phyloP scores from a whole-genome alignment of 768 basidiomycete genomes.

The Tricholoma furcatifolium region DNA sequence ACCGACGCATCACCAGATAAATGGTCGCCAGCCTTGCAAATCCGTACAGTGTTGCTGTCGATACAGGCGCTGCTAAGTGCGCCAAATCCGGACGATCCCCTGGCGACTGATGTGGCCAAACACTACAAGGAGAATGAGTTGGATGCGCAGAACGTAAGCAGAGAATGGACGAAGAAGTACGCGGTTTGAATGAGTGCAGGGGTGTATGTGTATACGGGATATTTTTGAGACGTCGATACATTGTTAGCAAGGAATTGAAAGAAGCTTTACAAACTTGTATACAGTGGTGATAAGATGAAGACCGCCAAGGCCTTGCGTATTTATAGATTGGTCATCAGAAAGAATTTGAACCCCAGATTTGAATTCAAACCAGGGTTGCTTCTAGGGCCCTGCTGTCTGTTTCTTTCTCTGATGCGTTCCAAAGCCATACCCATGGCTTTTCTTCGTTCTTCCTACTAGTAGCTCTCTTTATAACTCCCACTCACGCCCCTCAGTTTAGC shows the following conservation, averaged over 20 bases:
- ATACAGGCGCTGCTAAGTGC: slow-evolving; percentile 95
- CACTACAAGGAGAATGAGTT: slow-evolving; percentile 98
- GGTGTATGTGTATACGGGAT: neutral
- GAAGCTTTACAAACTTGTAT: slow-evolving; percentile 4
- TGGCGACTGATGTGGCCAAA: slow-evolving; percentile 94
- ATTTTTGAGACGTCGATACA: neutral
- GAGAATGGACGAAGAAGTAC: slow-evolving; percentile 94
- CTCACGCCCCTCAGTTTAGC: neutral
- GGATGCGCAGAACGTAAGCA: slow-evolving; percentile 88
- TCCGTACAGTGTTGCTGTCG: slow-evolving; percentile 95
- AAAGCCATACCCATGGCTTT: slow-evolving; percentile 13
- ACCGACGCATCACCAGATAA: slow-evolving; percentile 61
- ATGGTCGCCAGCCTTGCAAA: slow-evolving; percentile 99
- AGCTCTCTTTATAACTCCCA: neutral
- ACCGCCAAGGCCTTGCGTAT: slow-evolving; percentile 12
- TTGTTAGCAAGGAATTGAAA: slow-evolving; percentile 7
- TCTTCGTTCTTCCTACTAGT: slow-evolving; percentile 6
- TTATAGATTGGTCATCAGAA: slow-evolving; percentile 19
- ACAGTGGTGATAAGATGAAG: slow-evolving; percentile 15
- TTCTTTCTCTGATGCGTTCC: slow-evolving; percentile 19
- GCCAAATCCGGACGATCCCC: slow-evolving; percentile 95
- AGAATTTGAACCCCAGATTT: slow-evolving; percentile 27
- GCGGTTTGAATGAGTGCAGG: slow-evolving; percentile 37
- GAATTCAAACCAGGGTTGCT: slow-evolving; percentile 16
- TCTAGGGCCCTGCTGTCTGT: slow-evolving; percentile 12